Evolutionary conservation across 768 basidiomycete species (phyloP), one percentile per base, ranked within the genome.

Genomic region (Phaeolepiota aurea): DNA sequence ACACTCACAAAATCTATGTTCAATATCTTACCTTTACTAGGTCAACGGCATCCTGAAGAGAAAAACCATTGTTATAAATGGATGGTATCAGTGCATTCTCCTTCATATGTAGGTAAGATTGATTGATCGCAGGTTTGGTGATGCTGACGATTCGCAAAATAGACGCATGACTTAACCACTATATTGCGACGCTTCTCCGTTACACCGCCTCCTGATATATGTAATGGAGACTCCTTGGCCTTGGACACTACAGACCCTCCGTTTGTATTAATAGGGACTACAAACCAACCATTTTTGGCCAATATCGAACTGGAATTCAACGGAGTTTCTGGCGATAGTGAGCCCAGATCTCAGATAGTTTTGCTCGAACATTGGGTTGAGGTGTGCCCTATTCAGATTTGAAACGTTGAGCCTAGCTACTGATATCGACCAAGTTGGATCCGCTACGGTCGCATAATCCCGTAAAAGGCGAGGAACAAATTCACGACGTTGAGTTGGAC

Each of bases 361-460:
- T 44, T 63, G 20, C 49, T 75, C 13, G 70, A 76, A 23, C 75
- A 77, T 46, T 77, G 75, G 75, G 70, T 77, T 20, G 72, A 73
- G 51, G 74, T 75, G 33, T 18, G 5, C 10, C 16, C 1, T 13
- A 18, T 31, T 4, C 16, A 10, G 5, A 37, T 14, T n/a, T 5
- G 18, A 35, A 10, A 25, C 20, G 15, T 4, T 15, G 16, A 16
- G 13, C 10, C 14, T 10, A 41, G 13, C 22, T 28, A 38, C 18
- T 20, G 11, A 10, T 9, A 13, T n/a, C 9, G 32, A 12, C 18
- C 18, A 48, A 75, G 74, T 47, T 77, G 42, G 71, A 74, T 45
- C 57, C 61, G 20, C 44, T 65, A 12, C 61, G 62, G 42, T 55
- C 49, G 31, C 23, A 48, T 13, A 49, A 56, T 13, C 56, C 65